A percentile compares a stretch with the other conserved stretches of the same genome.
Conservation (phyloP, 2,329 filamentous ascomycete species). For the Trichoderma polysporum region DNA sequence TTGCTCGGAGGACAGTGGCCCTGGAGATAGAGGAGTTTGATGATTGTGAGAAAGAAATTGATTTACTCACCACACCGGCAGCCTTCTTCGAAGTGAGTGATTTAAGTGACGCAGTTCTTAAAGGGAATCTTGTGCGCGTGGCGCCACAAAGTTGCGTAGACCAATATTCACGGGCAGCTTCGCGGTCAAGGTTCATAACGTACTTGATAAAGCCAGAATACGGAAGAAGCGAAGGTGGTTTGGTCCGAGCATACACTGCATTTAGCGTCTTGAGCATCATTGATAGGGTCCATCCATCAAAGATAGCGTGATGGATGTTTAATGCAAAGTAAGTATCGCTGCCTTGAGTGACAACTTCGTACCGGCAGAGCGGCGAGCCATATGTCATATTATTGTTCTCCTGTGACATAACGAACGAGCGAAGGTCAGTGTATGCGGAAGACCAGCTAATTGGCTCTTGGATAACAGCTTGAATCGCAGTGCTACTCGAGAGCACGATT, state of each 20-base stretch:
- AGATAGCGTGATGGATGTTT: conserved; percentile 4
- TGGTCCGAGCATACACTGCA: neutral
- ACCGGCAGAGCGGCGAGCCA: conserved; percentile 7
- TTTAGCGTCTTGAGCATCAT: neutral
- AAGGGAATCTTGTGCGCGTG: neutral
- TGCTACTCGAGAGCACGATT: conserved; percentile 1
- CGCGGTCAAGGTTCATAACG: neutral
- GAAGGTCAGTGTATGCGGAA: neutral
- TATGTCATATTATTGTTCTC: neutral
- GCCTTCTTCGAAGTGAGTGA: neutral
- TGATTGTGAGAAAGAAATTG: neutral
- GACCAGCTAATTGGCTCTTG: neutral
- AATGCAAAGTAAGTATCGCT: neutral
- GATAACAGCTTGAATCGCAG: neutral
- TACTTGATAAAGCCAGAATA: conserved; percentile 10
- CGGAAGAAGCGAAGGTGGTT: neutral
- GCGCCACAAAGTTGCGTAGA: conserved; percentile 19
- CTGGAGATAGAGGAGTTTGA: conserved; percentile 16
- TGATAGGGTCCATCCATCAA: neutral
- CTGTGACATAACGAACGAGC: neutral
- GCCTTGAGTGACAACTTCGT: neutral
- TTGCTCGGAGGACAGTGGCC: conserved; percentile 15
- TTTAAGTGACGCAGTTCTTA: neutral
- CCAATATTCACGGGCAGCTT: conserved; percentile 21
- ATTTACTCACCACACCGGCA: neutral